These are phyloP conservation scores for Fusarium sp. DNA, from an alignment of 2,329 filamentous ascomycete species.

Conservation along the genomic window DNA sequence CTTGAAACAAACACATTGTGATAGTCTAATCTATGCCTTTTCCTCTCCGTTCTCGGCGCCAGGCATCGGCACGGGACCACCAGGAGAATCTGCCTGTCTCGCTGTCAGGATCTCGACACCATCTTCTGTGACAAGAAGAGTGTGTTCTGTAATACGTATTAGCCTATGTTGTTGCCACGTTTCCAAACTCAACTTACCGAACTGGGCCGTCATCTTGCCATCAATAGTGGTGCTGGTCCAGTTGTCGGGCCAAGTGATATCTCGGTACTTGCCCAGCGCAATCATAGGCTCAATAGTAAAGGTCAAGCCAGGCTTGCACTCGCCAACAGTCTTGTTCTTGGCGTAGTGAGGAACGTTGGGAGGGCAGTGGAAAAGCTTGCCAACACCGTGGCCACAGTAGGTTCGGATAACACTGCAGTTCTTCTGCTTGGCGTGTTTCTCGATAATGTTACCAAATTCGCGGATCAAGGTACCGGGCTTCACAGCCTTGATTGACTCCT, in stretches of 20 bases:
- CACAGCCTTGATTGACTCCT: constrained; percentile 90
- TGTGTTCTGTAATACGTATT: constrained; percentile 72
- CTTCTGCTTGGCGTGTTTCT: constrained; percentile 89
- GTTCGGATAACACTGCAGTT: constrained; percentile 93
- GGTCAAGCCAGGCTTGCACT: constrained; percentile 96
- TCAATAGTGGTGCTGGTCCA: constrained; percentile 97
- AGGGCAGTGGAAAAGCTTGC: constrained; percentile 91
- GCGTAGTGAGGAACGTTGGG: constrained; percentile 97
- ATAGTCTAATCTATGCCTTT: constrained; percentile 24
- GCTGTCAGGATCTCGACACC: constrained; percentile 87
- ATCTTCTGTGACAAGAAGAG: constrained; percentile 83
- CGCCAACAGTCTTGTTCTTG: constrained; percentile 97
- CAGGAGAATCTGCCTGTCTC: constrained; percentile 78
- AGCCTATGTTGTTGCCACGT: constrained; percentile 27
- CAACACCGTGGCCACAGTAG: constrained; percentile 97
- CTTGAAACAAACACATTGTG: constrained; percentile 15
- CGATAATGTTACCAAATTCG: constrained; percentile 94
- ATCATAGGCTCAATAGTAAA: constrained; percentile 99
- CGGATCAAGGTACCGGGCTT: constrained; percentile 94
- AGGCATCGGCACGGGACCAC: constrained; percentile 76
- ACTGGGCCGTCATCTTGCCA: constrained; percentile 91
- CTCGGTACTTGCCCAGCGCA: constrained; percentile 87
- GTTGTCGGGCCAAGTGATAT: constrained; percentile 98
- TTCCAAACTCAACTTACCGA: constrained; percentile 69
- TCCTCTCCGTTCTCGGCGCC: constrained; percentile 35